phyloP scores from a whole-genome alignment of 2,329 filamentous ascomycete genomes.

The Xylariaceae sp. region DNA sequence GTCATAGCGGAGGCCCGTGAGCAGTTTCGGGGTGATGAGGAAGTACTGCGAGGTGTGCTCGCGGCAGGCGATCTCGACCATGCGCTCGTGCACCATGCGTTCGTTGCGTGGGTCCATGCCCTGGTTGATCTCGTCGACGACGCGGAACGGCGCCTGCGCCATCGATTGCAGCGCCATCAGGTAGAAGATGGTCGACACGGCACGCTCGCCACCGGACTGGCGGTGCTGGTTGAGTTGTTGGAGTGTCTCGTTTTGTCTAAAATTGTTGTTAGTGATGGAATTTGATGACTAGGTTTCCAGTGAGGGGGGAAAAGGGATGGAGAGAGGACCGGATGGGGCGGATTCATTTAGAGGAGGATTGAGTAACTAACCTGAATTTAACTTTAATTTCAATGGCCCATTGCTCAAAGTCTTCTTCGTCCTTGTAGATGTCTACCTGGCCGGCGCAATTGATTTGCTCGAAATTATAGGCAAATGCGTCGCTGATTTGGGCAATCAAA shows the following conservation, averaged over 20 bases:
- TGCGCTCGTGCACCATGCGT: slow-evolving; percentile 93
- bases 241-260: slow-evolving; percentile 71
- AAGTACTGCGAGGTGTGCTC: slow-evolving; percentile 84
- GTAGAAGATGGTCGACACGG: slow-evolving; percentile 97
- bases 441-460: slow-evolving; percentile 90
- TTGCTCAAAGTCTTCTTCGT: slow-evolving; percentile 83
- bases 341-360: background rate
- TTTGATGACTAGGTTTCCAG: background rate
- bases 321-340: background rate
- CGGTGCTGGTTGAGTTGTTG: slow-evolving; percentile 85
- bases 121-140: slow-evolving; percentile 99
- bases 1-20: slow-evolving; percentile 80
- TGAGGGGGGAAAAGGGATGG: slow-evolving; percentile 4
- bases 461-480: slow-evolving; percentile 90
- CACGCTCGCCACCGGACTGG: slow-evolving; percentile 92
- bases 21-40: slow-evolving; percentile 92
- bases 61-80: slow-evolving; percentile 94
- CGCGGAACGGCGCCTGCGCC: slow-evolving; percentile 90
- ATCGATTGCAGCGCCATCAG: slow-evolving; percentile 96
- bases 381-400: slow-evolving; percentile 95
- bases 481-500: slow-evolving; percentile 74
- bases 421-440: slow-evolving; percentile 82
- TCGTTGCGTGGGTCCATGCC: slow-evolving; percentile 99
- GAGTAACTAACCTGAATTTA: slow-evolving; percentile 69
- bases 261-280: slow-evolving; percentile 1